Conservation (phyloP, 768 basidiomycete genomes). For the Russula dissimulans region DNA sequence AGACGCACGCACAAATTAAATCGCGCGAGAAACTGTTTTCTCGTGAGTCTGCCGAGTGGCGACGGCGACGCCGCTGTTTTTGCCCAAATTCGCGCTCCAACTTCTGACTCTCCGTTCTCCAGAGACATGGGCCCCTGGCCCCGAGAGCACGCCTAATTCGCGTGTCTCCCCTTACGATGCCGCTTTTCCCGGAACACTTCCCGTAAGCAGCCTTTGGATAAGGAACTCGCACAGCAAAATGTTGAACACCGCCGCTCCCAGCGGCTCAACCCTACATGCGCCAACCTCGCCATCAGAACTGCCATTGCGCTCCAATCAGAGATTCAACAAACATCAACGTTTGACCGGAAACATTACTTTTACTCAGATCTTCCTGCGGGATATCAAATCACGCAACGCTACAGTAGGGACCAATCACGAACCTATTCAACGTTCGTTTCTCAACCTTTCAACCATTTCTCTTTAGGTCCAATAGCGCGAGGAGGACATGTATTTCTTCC, state of each 20-base stretch:
- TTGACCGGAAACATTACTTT: slow-evolving; percentile 98
- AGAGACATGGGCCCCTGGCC: slow-evolving; percentile 37
- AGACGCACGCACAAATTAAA: slow-evolving; percentile 92
- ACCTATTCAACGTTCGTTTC: background rate
- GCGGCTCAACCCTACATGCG: slow-evolving; percentile 58
- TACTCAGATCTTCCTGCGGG: slow-evolving; percentile 91
- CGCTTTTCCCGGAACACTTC: slow-evolving; percentile 87
- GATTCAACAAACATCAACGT: slow-evolving; percentile 65
- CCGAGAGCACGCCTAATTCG: slow-evolving; percentile 54
- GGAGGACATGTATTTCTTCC: slow-evolving; percentile 49
- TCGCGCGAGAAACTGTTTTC: slow-evolving; percentile 87
- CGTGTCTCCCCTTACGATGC: slow-evolving; percentile 75
- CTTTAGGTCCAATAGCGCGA: slow-evolving; percentile 72
- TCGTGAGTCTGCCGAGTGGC: slow-evolving; percentile 28
- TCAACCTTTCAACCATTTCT: background rate
- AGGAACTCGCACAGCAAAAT: background rate
- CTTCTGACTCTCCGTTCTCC: background rate
- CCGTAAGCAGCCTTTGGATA: slow-evolving; percentile 42
- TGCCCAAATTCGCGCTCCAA: background rate
- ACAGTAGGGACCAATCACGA: slow-evolving; percentile 2
- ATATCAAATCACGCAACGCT: slow-evolving; percentile 68
- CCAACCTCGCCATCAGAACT: slow-evolving; percentile 71
- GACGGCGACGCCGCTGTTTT: background rate
- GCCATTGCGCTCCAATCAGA: slow-evolving; percentile 65
- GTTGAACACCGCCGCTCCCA: slow-evolving; percentile 21